Evolutionary conservation across 129 eudicot genomes (phyloP).

Genomic region (Scalesia atractyloides): DNA sequence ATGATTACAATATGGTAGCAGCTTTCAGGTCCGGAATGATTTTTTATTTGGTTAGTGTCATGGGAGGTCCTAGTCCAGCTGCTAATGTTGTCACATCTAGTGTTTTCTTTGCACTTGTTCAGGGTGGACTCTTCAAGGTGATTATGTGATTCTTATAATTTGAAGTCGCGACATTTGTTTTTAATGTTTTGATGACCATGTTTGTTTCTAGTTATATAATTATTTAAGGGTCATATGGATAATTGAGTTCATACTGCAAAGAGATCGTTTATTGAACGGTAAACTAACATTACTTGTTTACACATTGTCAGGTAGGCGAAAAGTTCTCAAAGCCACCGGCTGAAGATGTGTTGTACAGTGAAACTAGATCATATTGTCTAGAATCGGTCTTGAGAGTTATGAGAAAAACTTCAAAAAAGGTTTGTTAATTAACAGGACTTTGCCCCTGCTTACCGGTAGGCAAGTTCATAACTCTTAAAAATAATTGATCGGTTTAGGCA

Average conservation of each 20-base stretch:
- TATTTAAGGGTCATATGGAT: not conserved
- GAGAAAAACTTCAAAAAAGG: constrained; percentile 90
- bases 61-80: constrained; percentile 82
- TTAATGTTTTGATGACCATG: constrained; percentile 4
- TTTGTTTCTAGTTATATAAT: not conserved
- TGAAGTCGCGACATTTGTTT: not conserved
- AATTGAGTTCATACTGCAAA: not conserved
- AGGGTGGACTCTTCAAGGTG: constrained; percentile 93
- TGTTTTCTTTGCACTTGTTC: constrained; percentile 84
- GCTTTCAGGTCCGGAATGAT: constrained; percentile 93
- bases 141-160: not conserved
- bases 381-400: constrained; percentile 77
- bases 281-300: not conserved
- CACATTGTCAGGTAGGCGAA: constrained; percentile 56
- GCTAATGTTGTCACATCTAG: constrained; percentile 78
- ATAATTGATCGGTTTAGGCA: not conserved
- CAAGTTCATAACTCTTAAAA: constrained; percentile 27
- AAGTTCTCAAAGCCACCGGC: constrained; percentile 69
- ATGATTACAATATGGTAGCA: constrained; percentile 75
- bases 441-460: constrained; percentile 90
- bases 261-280: not conserved
- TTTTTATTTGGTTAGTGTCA: constrained; percentile 89
- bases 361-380: constrained; percentile 64
- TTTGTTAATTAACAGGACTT: constrained; percentile 69
- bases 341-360: constrained; percentile 60